Conservation (phyloP, 73 alveolate species). For the Tetrahymena borealis region DNA sequence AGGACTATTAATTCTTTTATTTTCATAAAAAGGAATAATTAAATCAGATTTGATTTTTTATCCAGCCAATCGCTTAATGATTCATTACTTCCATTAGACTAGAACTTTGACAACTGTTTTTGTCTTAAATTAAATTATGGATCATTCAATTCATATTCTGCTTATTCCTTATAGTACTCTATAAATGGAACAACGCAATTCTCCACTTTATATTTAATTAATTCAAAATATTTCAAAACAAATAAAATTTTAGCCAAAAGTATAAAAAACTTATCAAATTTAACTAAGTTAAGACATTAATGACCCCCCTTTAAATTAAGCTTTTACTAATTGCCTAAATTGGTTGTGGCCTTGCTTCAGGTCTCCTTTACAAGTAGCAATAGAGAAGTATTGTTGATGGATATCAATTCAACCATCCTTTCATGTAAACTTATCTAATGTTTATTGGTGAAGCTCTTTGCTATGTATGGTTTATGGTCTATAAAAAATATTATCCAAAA, state of each 20-base stretch:
- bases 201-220: neutral
- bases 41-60: too few species aligned
- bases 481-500: neutral
- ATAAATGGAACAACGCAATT: neutral
- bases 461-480: slow-evolving; percentile 13
- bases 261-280: neutral
- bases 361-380: slow-evolving; percentile 10
- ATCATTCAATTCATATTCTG: neutral
- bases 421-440: slow-evolving; percentile 48
- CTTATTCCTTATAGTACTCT: neutral
- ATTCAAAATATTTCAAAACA: neutral
- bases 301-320: neutral
- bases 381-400: slow-evolving; percentile 24
- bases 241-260: neutral
- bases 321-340: neutral
- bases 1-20: too few species aligned
- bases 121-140: neutral
- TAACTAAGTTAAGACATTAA: neutral
- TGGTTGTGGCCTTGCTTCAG: neutral
- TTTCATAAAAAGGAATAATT: too few species aligned
- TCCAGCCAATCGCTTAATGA: too few species aligned
- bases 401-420: slow-evolving; percentile 60
- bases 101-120: neutral
- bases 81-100: neutral
- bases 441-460: slow-evolving; percentile 60